These are phyloP conservation scores for Leccinum aurantiacum DNA, from an alignment of 768 basidiomycete species.

Conservation along the genomic window DNA sequence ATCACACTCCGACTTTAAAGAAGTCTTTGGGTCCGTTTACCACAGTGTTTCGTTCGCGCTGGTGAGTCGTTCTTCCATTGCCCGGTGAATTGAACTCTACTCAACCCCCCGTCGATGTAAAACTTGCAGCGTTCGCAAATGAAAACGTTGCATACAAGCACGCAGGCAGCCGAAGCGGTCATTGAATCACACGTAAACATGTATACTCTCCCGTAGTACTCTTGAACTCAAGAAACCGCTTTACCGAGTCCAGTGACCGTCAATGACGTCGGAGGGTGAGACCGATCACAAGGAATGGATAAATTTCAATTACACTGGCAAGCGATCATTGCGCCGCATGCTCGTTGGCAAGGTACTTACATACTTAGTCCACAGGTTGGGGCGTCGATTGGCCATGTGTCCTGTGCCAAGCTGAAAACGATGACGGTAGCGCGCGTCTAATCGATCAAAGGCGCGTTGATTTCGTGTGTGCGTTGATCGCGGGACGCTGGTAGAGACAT, in stretches of 20 bases:
- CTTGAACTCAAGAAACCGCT: neutral
- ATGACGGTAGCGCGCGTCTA: no score
- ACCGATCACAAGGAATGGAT: neutral
- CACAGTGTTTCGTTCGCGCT: slow-evolving; percentile 41
- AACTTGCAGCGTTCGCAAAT: slow-evolving; percentile 30
- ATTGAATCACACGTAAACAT: slow-evolving; percentile 38
- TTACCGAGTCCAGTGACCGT: neutral
- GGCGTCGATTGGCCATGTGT: no score
- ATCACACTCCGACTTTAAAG: slow-evolving; percentile 40
- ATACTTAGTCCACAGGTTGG: neutral
- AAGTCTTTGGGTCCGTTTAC: slow-evolving; percentile 40
- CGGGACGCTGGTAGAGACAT: no score
- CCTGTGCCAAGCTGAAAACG: no score
- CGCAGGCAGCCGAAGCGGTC: slow-evolving; percentile 31
- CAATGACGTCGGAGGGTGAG: slow-evolving; percentile 8
- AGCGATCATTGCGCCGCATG: neutral
- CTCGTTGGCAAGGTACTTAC: neutral
- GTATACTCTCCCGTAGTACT: slow-evolving; percentile 25
- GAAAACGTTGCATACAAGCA: slow-evolving; percentile 24
- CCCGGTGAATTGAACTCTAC: neutral
- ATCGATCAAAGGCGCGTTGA: no score
- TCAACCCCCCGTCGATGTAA: neutral
- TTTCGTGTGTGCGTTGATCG: no score
- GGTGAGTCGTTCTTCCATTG: slow-evolving; percentile 27
- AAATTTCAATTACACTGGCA: neutral